Evolutionary conservation across 2,329 filamentous ascomycete species (phyloP).

Genomic region (Aspergillus novofumigatus): DNA sequence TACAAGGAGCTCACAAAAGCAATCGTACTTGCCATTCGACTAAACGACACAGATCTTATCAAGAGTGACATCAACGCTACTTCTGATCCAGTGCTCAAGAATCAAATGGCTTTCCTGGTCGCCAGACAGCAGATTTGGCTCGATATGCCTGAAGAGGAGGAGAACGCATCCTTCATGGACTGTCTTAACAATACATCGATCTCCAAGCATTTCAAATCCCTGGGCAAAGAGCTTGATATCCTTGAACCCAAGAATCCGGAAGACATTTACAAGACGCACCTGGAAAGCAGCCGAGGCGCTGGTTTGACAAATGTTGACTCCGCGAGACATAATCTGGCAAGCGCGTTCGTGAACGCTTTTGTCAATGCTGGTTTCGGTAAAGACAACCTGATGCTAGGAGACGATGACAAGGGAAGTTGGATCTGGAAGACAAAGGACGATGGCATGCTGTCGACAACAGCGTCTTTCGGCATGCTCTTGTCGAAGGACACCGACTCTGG

Average conservation of each 20-base stretch:
- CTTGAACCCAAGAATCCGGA: constrained; percentile 94
- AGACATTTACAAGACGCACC: constrained; percentile 98
- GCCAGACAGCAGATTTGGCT: constrained; percentile 86
- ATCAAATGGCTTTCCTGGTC: constrained; percentile 90
- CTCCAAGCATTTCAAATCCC: constrained; percentile 85
- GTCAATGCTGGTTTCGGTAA: constrained; percentile 93
- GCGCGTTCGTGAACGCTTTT: constrained; percentile 94
- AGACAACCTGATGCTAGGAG: constrained; percentile 96
- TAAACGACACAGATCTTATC: constrained; percentile 84
- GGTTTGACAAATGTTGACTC: constrained; percentile 94
- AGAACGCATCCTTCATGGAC: constrained; percentile 71
- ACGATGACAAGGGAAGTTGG: constrained; percentile 86
- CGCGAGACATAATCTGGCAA: constrained; percentile 89
- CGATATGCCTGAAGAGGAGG: constrained; percentile 60
- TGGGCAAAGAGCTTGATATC: constrained; percentile 95
- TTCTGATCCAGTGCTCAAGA: constrained; percentile 75
- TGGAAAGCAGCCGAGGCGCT: constrained; percentile 89
- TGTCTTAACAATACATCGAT: constrained; percentile 84
- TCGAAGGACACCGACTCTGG: constrained; percentile 93
- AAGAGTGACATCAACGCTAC: constrained; percentile 75
- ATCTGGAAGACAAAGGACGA: constrained; percentile 99
- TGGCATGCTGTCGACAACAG: constrained; percentile 93
- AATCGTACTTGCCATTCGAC: constrained; percentile 85
- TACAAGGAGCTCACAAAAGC: constrained; percentile 93
- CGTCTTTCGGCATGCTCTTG: constrained; percentile 84